Conservation (phyloP, 176 grass and related monocot species). For the Triticum monococcum region DNA sequence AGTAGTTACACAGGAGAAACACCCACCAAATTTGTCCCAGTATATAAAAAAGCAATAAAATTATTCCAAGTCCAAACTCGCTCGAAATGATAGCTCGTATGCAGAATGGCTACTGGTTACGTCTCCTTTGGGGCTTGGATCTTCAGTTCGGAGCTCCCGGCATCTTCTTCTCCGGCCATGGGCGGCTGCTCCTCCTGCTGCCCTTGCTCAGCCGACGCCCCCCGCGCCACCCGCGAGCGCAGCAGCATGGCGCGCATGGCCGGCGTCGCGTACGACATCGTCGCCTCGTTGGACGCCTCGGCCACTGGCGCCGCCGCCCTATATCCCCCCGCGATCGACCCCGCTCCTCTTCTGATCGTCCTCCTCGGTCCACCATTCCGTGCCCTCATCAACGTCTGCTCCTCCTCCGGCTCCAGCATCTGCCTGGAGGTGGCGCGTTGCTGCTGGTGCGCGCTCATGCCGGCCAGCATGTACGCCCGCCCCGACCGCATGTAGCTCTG, state of each 20-base stretch:
- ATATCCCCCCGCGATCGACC: neutral
- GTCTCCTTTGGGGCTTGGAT: neutral
- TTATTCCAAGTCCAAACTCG: no score
- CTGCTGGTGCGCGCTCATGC: constrained; percentile 21
- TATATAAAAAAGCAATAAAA: no score
- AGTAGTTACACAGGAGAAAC: no score
- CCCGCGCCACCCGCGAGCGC: neutral
- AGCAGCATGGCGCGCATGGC: constrained; percentile 43
- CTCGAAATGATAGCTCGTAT: no score
- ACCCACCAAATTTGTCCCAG: no score
- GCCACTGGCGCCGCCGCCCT: neutral
- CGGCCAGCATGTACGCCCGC: constrained; percentile 36
- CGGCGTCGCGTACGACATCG: constrained; percentile 25
- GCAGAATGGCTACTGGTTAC: neutral
- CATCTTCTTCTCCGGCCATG: neutral
- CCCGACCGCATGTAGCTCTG: constrained; percentile 24
- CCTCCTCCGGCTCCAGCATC: neutral
- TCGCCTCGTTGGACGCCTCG: neutral
- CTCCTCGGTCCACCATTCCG: neutral
- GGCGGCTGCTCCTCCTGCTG: neutral
- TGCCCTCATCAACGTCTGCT: neutral
- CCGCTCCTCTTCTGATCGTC: neutral
- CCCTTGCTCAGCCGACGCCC: neutral
- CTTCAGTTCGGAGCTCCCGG: neutral
- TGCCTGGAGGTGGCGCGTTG: constrained; percentile 36